These are phyloP conservation scores for Yamadazyma sp. DNA, from an alignment of 1,139 yeast genomes.

Conservation along the genomic window DNA sequence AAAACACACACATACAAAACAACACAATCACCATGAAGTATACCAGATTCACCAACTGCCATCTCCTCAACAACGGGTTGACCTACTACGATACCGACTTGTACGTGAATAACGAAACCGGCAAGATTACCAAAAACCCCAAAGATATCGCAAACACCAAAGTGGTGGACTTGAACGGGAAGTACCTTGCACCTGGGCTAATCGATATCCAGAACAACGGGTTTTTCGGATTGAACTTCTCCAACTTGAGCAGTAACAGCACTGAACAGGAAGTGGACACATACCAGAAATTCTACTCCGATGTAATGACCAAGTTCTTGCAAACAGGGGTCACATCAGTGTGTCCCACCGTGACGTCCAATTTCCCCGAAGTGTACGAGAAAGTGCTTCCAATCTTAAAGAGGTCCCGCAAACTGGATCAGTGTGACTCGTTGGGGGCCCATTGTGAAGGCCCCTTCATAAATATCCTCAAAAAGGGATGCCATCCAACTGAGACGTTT, in stretches of 20 bases:
- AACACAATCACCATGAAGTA: conserved; percentile 8
- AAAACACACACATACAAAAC: background rate
- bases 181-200: conserved; percentile 57
- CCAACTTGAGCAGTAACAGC: conserved; percentile 37
- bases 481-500: conserved; percentile 62
- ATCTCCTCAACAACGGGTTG: conserved; percentile 52
- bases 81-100: conserved; percentile 41
- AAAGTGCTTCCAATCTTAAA: conserved; percentile 51
- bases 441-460: conserved; percentile 68
- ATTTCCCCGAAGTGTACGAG: conserved; percentile 51
- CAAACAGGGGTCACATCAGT: conserved; percentile 58
- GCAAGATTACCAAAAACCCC: conserved; percentile 37
- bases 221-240: conserved; percentile 58
- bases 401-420: conserved; percentile 32
- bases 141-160: conserved; percentile 19
- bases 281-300: conserved; percentile 35
- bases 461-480: conserved; percentile 56
- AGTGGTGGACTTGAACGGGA: conserved; percentile 48
- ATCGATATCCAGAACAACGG: conserved; percentile 66
- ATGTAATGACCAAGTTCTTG: conserved; percentile 50
- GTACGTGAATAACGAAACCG: conserved; percentile 45
- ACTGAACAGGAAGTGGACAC: conserved; percentile 32
- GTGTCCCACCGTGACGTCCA: conserved; percentile 64
- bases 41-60: conserved; percentile 48
- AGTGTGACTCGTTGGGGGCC: conserved; percentile 60